A percentile compares a stretch with the other conserved stretches of the same genome.
Conservation (phyloP, 2,329 filamentous ascomycete species). For the Alternaria gansuensis region DNA sequence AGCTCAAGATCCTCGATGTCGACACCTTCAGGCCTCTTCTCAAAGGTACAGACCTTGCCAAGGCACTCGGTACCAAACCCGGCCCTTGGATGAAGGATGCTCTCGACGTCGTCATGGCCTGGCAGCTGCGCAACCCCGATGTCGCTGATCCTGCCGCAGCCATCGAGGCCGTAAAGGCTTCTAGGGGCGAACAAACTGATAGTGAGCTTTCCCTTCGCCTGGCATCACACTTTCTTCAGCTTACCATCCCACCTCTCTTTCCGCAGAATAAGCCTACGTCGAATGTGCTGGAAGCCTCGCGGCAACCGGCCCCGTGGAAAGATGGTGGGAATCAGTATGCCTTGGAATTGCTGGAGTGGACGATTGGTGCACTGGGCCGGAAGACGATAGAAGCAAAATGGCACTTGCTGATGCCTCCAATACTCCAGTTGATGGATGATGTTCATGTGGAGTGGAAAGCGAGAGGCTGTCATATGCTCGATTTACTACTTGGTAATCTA, state of each 20-base stretch:
- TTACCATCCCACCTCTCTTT: slow-evolving; percentile 74
- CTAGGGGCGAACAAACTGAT: slow-evolving; percentile 56
- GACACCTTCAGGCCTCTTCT: slow-evolving; percentile 63
- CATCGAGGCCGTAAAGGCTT: slow-evolving; percentile 57
- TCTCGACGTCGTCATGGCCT: slow-evolving; percentile 80
- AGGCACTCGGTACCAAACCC: slow-evolving; percentile 71
- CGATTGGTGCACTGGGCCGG: slow-evolving; percentile 62
- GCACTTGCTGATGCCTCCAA: slow-evolving; percentile 73
- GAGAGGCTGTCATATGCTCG: slow-evolving; percentile 65
- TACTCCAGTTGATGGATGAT: slow-evolving; percentile 75
- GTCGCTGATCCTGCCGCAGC: slow-evolving; percentile 64
- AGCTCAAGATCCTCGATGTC: slow-evolving; percentile 62
- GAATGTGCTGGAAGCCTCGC: slow-evolving; percentile 64
- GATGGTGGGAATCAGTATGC: slow-evolving; percentile 59
- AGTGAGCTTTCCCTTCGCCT: slow-evolving; percentile 62
- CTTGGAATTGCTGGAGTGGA: slow-evolving; percentile 69
- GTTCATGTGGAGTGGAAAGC: slow-evolving; percentile 62
- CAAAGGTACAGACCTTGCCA: slow-evolving; percentile 77
- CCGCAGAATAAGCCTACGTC: slow-evolving; percentile 43
- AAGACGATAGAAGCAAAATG: slow-evolving; percentile 65
- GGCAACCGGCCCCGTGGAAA: slow-evolving; percentile 68
- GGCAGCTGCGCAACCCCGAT: slow-evolving; percentile 84
- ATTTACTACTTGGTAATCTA: slow-evolving; percentile 61
- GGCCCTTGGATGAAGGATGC: slow-evolving; percentile 87
- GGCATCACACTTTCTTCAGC: slow-evolving; percentile 66